Evolutionary conservation across 805 yeast species (phyloP).

Genomic region (Wickerhamomyces rabaulensis): DNA sequence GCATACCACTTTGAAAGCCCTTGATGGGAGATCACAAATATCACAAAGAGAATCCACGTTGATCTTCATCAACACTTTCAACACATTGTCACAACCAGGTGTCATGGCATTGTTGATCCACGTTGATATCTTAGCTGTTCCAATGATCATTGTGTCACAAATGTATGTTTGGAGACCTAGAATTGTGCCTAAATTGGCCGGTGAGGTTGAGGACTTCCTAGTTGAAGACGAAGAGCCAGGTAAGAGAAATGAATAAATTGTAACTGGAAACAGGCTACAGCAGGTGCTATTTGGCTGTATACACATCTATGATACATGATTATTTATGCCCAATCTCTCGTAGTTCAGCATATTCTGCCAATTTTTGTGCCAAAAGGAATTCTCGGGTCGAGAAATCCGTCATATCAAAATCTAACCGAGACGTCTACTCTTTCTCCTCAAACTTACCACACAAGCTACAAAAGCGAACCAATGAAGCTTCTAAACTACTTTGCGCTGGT

Average conservation of each 20-base stretch:
- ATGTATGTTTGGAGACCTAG: neutral
- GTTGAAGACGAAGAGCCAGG: neutral
- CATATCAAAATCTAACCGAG: too few species aligned
- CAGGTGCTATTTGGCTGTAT: too few species aligned
- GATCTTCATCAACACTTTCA: neutral
- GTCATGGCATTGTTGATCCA: neutral
- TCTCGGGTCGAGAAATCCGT: too few species aligned
- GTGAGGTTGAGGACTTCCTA: neutral
- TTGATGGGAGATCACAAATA: neutral
- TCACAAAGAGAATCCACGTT: neutral
- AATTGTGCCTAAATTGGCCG: neutral
- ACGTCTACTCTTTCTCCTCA: too few species aligned
- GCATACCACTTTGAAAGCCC: neutral
- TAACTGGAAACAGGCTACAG: too few species aligned
- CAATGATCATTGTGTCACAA: neutral
- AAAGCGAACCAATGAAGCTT: neutral
- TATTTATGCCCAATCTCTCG: too few species aligned
- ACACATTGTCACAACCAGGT: neutral
- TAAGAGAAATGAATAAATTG: neutral
- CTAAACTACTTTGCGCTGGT: neutral
- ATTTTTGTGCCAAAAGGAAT: neutral
- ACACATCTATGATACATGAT: too few species aligned
- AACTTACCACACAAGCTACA: too few species aligned
- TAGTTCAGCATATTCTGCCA: too few species aligned
- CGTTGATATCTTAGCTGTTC: neutral